Conservation (phyloP, 139 green algal genomes). For the Chlorella sp. region DNA sequence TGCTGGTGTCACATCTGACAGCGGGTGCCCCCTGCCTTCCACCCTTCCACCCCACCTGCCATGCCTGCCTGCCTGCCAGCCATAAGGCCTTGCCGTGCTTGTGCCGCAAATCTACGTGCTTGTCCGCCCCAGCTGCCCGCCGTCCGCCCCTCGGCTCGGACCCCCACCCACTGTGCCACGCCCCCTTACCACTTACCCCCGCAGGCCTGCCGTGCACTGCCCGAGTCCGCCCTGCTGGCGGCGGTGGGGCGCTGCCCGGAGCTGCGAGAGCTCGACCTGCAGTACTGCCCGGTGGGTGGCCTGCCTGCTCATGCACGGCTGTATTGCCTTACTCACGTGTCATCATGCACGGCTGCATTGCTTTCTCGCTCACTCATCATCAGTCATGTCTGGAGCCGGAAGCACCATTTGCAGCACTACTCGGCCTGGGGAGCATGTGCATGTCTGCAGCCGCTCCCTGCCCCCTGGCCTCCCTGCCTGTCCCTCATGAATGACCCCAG, state of each 20-base stretch:
- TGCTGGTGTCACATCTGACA: neutral
- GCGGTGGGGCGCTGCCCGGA: neutral
- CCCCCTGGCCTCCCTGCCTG: neutral
- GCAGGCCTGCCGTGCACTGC: constrained; percentile 20
- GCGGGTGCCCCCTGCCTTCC: no score
- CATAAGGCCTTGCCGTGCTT: neutral
- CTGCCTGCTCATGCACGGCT: neutral
- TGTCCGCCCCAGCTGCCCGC: neutral
- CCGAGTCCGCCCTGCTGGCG: neutral
- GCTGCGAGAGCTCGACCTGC: constrained; percentile 30
- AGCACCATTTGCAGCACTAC: no score
- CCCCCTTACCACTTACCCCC: neutral
- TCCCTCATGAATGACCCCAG: no score
- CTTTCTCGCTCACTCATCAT: no score
- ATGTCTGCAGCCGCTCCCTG: no score
- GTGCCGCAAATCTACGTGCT: neutral
- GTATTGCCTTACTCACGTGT: no score
- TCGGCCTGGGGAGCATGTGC: neutral
- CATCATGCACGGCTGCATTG: no score
- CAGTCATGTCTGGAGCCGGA: neutral
- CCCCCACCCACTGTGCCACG: neutral
- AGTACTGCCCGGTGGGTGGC: constrained; percentile 33
- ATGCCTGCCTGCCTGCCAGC: neutral
- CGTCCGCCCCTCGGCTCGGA: no score
- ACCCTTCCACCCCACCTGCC: no score